Evolutionary conservation across 1,284 basidiomycete species (phyloP).

Genomic region (Golubevia sp.): DNA sequence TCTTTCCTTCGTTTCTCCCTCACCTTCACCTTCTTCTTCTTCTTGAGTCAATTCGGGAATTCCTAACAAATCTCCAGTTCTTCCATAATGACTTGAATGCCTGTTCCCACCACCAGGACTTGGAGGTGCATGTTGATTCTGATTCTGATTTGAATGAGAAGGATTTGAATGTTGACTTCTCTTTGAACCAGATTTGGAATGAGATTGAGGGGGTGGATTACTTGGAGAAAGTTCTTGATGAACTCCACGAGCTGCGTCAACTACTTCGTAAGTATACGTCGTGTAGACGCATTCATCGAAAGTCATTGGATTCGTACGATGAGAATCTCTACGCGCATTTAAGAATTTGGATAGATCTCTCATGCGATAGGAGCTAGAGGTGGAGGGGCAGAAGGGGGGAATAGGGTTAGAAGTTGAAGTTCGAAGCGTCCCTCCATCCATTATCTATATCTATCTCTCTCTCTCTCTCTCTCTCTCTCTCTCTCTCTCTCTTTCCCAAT

Average conservation of each 20-base stretch:
- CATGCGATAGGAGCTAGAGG: constrained; percentile 79
- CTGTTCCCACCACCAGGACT: too few species aligned
- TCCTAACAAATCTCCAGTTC: constrained; percentile 51
- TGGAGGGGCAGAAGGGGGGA: neutral
- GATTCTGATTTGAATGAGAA: neutral
- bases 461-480: too few species aligned
- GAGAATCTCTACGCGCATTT: constrained; percentile 76
- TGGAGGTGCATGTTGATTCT: neutral
- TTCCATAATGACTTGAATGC: constrained; percentile 3
- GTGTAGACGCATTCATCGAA: constrained; percentile 60
- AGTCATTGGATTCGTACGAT: constrained; percentile 69
- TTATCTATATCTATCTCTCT: too few species aligned
- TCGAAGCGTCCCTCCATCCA: too few species aligned
- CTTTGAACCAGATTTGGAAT: constrained; percentile 5
- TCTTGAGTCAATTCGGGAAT: constrained; percentile 39
- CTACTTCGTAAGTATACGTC: constrained; percentile 55
- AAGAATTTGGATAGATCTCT: constrained; percentile 85
- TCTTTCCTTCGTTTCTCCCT: constrained; percentile 1
- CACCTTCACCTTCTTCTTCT: constrained; percentile 3
- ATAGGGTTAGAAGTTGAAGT: too few species aligned
- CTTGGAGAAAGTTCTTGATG: too few species aligned
- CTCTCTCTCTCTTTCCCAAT: too few species aligned
- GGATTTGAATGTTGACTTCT: constrained; percentile 1
- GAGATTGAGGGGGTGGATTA: too few species aligned
- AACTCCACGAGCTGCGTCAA: constrained; percentile 36